These are phyloP conservation scores for maize (Zea mays) DNA, from an alignment of 176 grass and related monocot species.

Conservation along the genomic window Zm-B73-REFERENCE-NAM-5.0 NC_050105.1:12276501-12277000, in stretches of 20 bases:
- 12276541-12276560: too few species aligned
- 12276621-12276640: neutral
- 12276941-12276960: neutral
- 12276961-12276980: slow-evolving; percentile 41
- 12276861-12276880: slow-evolving; percentile 31
- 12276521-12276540: neutral
- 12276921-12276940: slow-evolving; percentile 25
- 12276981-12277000: slow-evolving; percentile 18
- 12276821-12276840: slow-evolving; percentile 47
- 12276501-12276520: neutral
- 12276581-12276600: neutral
- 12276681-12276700: neutral
- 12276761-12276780: slow-evolving; percentile 46
- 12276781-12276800: slow-evolving; percentile 58
- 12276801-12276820: slow-evolving; percentile 39
- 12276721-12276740: slow-evolving; percentile 35
- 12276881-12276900: slow-evolving; percentile 31
- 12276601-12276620: neutral
- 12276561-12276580: too few species aligned
- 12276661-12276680: neutral
- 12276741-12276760: slow-evolving; percentile 35
- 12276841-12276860: slow-evolving; percentile 44
- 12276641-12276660: slow-evolving; percentile 20
- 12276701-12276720: slow-evolving; percentile 31
- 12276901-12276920: slow-evolving; percentile 31